phyloP scores from a whole-genome alignment of 768 basidiomycete species.

The Suillus occidentalis region DNA sequence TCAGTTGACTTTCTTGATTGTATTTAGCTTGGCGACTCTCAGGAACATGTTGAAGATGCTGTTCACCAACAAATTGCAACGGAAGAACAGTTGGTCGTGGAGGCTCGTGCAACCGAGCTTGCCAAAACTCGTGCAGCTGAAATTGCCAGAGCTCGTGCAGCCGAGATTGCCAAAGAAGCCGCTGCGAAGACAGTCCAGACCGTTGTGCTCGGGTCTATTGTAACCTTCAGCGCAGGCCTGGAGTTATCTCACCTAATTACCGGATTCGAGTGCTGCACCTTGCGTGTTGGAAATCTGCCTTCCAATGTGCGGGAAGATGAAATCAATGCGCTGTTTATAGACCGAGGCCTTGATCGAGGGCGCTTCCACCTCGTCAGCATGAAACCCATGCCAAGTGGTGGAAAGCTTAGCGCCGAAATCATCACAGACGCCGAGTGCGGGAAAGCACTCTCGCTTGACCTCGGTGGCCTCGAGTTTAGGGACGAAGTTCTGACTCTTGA shows the following conservation, averaged over 20 bases:
- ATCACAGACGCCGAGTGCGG: constrained; percentile 43
- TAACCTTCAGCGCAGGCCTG: constrained; percentile 51
- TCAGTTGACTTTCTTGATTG: not conserved
- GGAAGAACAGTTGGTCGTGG: not conserved
- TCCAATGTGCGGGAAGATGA: constrained; percentile 38
- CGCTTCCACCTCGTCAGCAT: constrained; percentile 36
- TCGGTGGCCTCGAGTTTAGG: constrained; percentile 52
- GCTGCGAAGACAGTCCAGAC: constrained; percentile 43
- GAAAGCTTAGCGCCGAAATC: constrained; percentile 41
- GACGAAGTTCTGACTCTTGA: constrained; percentile 43
- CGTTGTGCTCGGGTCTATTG: constrained; percentile 47
- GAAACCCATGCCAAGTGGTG: constrained; percentile 25
- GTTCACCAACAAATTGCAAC: not conserved
- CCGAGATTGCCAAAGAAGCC: constrained; percentile 30
- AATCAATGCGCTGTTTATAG: constrained; percentile 41
- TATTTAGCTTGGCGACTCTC: not conserved
- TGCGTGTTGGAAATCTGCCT: constrained; percentile 49
- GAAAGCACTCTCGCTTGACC: constrained; percentile 38
- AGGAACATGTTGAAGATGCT: not conserved
- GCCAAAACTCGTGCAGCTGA: not conserved
- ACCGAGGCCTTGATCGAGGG: constrained; percentile 40
- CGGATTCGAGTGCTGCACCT: constrained; percentile 52
- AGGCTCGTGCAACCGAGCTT: not conserved
- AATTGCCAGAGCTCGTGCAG: not conserved
- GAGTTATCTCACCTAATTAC: constrained; percentile 44